Conservation (phyloP, 257 asterid species). For the Scutellaria minor region DNA sequence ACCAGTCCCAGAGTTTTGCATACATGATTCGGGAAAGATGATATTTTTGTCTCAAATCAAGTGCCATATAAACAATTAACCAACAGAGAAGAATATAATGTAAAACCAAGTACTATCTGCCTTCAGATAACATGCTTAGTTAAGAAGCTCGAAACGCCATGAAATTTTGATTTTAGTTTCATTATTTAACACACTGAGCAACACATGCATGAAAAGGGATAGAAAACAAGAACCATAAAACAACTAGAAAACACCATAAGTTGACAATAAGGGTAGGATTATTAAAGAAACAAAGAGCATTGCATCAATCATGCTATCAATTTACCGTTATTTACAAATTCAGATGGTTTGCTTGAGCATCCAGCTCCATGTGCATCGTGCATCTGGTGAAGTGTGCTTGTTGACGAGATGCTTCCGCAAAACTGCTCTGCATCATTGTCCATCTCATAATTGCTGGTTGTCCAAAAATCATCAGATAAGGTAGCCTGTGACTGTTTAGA, state of each 20-base stretch:
- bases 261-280: not conserved
- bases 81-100: not conserved
- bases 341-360: constrained; percentile 58
- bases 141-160: not conserved
- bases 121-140: constrained; percentile 14
- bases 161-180: not conserved
- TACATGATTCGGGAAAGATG: not conserved
- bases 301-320: constrained; percentile 26
- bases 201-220: not conserved
- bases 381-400: constrained; percentile 57
- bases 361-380: constrained; percentile 55
- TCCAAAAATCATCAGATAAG: constrained; percentile 67
- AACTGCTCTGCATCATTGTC: constrained; percentile 61
- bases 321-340: constrained; percentile 79
- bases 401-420: constrained; percentile 65
- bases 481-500: constrained; percentile 41
- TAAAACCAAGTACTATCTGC: not conserved
- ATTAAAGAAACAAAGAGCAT: not conserved
- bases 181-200: not conserved
- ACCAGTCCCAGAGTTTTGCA: not conserved
- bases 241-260: not conserved
- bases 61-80: not conserved
- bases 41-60: not conserved
- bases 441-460: constrained; percentile 66
- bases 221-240: not conserved